A percentile compares a stretch with the other conserved stretches of the same genome.
phyloP scores from a whole-genome alignment of 2,329 filamentous ascomycete species.

The Curvularia verruculosa region DNA sequence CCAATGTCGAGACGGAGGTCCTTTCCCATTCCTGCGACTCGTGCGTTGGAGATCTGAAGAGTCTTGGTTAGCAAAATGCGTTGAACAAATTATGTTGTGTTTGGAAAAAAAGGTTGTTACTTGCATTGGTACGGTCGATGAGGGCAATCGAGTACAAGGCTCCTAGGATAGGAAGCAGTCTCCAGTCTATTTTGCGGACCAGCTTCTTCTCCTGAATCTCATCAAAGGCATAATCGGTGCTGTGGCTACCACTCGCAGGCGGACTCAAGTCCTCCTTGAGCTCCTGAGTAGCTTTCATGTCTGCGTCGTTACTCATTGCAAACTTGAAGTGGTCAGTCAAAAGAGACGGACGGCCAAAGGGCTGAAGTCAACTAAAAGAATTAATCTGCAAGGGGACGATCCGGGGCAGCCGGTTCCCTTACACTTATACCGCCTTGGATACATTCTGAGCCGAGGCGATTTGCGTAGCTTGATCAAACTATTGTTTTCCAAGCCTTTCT shows the following conservation, averaged over 20 bases:
- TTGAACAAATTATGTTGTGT: too few relatives aligned
- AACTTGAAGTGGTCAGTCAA: not conserved
- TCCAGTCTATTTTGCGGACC: constrained; percentile 44
- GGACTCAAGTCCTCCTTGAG: constrained; percentile 18
- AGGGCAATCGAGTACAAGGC: constrained; percentile 48
- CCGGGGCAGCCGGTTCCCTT: not conserved
- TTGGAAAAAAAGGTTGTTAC: not conserved
- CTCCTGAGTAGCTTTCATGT: constrained; percentile 15
- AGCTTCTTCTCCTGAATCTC: constrained; percentile 28
- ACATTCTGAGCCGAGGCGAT: not conserved
- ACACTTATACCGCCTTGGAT: not conserved
- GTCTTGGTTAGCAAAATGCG: not conserved
- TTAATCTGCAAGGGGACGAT: constrained; percentile 4
- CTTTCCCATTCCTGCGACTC: constrained; percentile 35
- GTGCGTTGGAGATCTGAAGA: constrained; percentile 30
- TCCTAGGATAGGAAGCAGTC: constrained; percentile 49
- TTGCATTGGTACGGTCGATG: constrained; percentile 46
- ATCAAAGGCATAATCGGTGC: constrained; percentile 17
- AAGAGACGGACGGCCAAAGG: not conserved
- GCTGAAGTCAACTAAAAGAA: not conserved
- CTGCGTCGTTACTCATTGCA: constrained; percentile 23
- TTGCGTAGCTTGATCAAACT: not conserved
- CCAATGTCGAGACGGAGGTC: constrained; percentile 32
- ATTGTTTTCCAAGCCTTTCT: not conserved
- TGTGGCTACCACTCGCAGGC: not conserved